Evolutionary conservation across 352 stramenopile genomes (phyloP), one percentile per base, ranked within the genome.

Genomic region (Globisporangium iwayamae): DNA sequence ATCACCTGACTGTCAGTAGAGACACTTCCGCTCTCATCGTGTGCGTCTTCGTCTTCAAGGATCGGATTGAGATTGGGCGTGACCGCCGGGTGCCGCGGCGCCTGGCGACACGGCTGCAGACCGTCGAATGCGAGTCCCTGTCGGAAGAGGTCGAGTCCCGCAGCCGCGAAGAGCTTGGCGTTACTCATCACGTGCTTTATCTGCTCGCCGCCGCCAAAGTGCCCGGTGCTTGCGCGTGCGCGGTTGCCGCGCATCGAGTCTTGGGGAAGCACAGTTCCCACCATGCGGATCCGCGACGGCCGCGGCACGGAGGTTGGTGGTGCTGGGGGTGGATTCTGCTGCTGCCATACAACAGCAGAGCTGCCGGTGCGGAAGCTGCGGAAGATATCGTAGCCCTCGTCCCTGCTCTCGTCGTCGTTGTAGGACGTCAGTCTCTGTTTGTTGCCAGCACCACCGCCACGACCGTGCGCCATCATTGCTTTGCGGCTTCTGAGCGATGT

Each of bases 131-230:
- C 68, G 43, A 91, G 68, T 1, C 82, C 76, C 22, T 83, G 64
- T 43, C 82, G 78, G 58, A 91, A 89, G 60, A 91, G 80, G 25
- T 88, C 76, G 38, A 78, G 73, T 0, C 82, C 82, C 2, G 79
- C 82, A n/a, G 72, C 69, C 0, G 82, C 82, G 20, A 91, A 67
- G 28, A 85, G 71, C 43, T 57, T 65, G 22, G 47, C 43, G 48
- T 59, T 60, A 60, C 62, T 60, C 7, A 32, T 16, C 51, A 25
- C 16, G 9, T 25, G 51, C 3, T 43, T 57, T 9, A n/a, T 51
- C 43, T 68, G 50, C 43, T 55, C 57, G 38, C 32, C 32, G 4
- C 32, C 18, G 1, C 2, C 8, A 30, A 57, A 57, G 10, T 16
- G 18, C 9, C 13, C 25, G 14, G 38, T 51, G 20, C 46, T 48